phyloP scores from a whole-genome alignment of 495 filamentous ascomycete species.

The Neurospora sp. region DNA sequence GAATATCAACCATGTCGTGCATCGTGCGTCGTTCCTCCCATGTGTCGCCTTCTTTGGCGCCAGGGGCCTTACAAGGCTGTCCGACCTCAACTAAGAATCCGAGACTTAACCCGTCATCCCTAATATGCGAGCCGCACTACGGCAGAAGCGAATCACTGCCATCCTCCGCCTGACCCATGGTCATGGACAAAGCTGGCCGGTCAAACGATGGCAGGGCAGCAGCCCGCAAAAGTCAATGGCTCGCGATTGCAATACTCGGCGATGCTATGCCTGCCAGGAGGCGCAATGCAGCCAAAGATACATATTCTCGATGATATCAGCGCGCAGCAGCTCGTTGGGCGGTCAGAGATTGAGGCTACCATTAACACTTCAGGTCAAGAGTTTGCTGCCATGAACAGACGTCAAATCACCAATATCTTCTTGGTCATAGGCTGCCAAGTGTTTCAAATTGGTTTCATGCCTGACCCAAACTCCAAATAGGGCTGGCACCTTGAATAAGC shows the following conservation, averaged over 20 bases:
- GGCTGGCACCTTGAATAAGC: neutral
- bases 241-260: neutral
- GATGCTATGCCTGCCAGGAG: neutral
- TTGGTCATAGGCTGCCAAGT: neutral
- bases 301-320: neutral
- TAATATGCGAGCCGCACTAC: neutral
- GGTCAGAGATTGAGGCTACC: neutral
- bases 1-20: neutral
- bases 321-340: neutral
- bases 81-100: neutral
- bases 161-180: neutral
- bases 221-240: neutral
- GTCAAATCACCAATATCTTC: neutral
- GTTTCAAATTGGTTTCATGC: neutral
- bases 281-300: neutral
- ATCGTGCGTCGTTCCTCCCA: neutral
- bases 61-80: constrained; percentile 3
- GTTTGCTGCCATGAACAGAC: neutral
- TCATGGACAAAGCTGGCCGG: neutral
- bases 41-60: neutral
- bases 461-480: neutral
- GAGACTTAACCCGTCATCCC: neutral
- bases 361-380: neutral
- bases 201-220: neutral
- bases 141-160: neutral